Percentiles rank a stretch among this genome's conserved stretches.
Evolutionary conservation across 192 early-diverging fungal genomes (phyloP).

Genomic region (Mortierella hygrophila): DNA sequence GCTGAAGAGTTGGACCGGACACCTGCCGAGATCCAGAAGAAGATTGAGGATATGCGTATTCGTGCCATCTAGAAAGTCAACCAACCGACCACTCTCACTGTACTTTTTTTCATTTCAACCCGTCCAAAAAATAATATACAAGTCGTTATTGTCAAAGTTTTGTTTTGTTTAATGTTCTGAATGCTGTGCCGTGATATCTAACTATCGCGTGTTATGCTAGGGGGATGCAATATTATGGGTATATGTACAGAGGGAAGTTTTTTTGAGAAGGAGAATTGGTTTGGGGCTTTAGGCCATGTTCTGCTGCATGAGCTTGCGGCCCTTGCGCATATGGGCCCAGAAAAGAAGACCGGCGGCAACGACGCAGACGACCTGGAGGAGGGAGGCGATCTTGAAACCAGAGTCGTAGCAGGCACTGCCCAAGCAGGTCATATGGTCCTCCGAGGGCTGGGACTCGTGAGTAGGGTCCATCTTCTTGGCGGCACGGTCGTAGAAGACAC

Average conservation of each 20-base stretch:
- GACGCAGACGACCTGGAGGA: constrained; percentile 46
- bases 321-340: constrained; percentile 51
- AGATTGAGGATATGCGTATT: constrained; percentile 92
- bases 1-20: constrained; percentile 91
- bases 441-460: not conserved
- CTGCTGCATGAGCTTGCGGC: constrained; percentile 29
- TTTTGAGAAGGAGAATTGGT: not conserved
- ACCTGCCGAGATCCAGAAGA: constrained; percentile 88
- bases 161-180: constrained; percentile 3
- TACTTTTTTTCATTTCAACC: not conserved
- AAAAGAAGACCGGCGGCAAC: constrained; percentile 42
- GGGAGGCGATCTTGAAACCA: constrained; percentile 45
- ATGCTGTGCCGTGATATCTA: not conserved
- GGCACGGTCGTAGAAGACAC: constrained; percentile 51
- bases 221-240: not conserved
- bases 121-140: not conserved
- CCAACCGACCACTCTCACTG: not conserved
- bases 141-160: not conserved
- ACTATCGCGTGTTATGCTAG: not conserved
- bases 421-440: constrained; percentile 34
- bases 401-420: constrained; percentile 39
- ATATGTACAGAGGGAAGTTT: not conserved
- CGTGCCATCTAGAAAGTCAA: constrained; percentile 34
- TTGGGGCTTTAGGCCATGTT: not conserved
- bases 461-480: constrained; percentile 15